phyloP scores from a whole-genome alignment of 2,329 filamentous ascomycete species.

The Phialophora macrospora region DNA sequence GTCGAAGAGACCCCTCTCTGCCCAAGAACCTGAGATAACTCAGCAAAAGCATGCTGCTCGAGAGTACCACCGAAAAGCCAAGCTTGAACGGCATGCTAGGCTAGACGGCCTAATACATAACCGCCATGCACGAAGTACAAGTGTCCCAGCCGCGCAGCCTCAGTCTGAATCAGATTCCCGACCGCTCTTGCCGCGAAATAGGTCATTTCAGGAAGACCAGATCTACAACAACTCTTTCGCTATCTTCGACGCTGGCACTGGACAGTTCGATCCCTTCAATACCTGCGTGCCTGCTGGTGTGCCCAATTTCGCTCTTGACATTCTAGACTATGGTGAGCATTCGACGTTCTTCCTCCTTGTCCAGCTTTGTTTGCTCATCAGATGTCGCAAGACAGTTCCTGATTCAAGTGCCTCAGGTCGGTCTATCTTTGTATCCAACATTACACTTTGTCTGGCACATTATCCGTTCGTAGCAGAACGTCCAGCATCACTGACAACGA shows the following conservation, averaged over 20 bases:
- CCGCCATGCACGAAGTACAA: conserved; percentile 5
- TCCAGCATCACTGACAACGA: conserved; percentile 7
- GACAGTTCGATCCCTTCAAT: conserved; percentile 26
- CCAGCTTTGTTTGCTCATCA: background rate
- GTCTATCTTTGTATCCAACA: conserved; percentile 5
- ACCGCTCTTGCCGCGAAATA: conserved; percentile 9
- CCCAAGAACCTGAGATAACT: conserved; percentile 14
- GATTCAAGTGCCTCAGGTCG: conserved; percentile 12
- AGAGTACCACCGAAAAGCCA: conserved; percentile 30
- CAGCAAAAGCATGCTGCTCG: conserved; percentile 32
- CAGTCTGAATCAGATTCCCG: background rate
- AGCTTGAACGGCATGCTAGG: conserved; percentile 23
- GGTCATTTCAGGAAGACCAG: conserved; percentile 2
- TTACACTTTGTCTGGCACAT: conserved; percentile 17
- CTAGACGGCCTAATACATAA: conserved; percentile 5
- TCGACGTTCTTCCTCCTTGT: background rate
- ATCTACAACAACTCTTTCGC: conserved; percentile 5
- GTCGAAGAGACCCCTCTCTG: background rate
- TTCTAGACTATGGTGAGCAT: conserved; percentile 24
- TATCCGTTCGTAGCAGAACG: conserved; percentile 10
- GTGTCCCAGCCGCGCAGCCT: background rate
- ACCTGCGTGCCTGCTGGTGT: conserved; percentile 17
- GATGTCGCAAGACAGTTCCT: background rate
- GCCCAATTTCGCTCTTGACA: conserved; percentile 19
- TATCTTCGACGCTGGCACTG: conserved; percentile 19